Evolutionary conservation across 1,284 basidiomycete genomes (phyloP).

Genomic region (Peniophora sp.): DNA sequence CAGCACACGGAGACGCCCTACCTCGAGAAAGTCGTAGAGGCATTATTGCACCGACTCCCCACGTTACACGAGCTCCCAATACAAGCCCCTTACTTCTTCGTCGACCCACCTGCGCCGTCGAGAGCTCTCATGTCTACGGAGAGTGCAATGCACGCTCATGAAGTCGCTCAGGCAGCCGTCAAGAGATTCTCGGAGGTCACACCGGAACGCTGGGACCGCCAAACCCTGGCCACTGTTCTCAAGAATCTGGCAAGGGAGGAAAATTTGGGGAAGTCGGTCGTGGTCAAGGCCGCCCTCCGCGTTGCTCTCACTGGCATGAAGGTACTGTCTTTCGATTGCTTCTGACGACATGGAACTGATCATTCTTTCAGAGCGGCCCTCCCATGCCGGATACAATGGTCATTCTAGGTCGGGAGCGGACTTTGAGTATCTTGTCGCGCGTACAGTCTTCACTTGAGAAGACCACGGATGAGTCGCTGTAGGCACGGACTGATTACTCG

Average conservation of each 20-base stretch:
- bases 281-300: slow-evolving; percentile 65
- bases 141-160: neutral
- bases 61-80: slow-evolving; percentile 62
- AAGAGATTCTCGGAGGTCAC: neutral
- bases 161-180: neutral
- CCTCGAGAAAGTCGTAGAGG: slow-evolving; percentile 49
- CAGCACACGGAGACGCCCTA: slow-evolving; percentile 42
- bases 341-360: neutral
- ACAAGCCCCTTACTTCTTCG: slow-evolving; percentile 71
- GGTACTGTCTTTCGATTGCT: slow-evolving; percentile 30
- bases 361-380: slow-evolving; percentile 34
- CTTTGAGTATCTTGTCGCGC: slow-evolving; percentile 7
- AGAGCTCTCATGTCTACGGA: slow-evolving; percentile 29
- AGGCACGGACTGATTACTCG: neutral
- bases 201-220: neutral
- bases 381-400: slow-evolving; percentile 35
- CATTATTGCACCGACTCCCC: slow-evolving; percentile 53
- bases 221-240: neutral
- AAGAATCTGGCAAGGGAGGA: slow-evolving; percentile 15
- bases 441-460: neutral
- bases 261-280: slow-evolving; percentile 36
- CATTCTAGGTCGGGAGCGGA: slow-evolving; percentile 32
- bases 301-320: slow-evolving; percentile 76
- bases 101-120: slow-evolving; percentile 51
- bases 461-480: neutral